These are phyloP conservation scores for Cutaneotrichosporon dermatis DNA, from an alignment of 1,284 basidiomycete species.

Conservation along the genomic window DNA sequence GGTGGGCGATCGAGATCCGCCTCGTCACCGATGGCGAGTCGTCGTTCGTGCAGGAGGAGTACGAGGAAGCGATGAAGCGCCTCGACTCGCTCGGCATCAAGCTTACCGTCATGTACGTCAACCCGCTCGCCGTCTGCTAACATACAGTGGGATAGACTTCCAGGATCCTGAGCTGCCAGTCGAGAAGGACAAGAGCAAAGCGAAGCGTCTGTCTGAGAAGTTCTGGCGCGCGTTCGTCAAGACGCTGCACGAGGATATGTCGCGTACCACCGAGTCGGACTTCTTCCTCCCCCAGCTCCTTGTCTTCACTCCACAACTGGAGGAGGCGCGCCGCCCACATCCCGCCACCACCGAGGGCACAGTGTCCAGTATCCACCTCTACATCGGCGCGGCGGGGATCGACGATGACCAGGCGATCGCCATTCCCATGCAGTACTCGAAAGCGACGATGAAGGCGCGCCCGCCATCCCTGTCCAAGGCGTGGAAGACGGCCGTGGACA, in stretches of 20 bases:
- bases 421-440: slow-evolving; percentile 71
- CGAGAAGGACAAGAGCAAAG: slow-evolving; percentile 36
- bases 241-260: slow-evolving; percentile 51
- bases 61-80: slow-evolving; percentile 62
- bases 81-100: slow-evolving; percentile 60
- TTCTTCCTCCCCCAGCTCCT: slow-evolving; percentile 57
- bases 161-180: slow-evolving; percentile 25
- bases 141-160: slow-evolving; percentile 37
- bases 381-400: slow-evolving; percentile 67
- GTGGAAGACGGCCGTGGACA: slow-evolving; percentile 50
- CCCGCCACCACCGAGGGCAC: slow-evolving; percentile 65
- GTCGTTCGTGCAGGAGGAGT: slow-evolving; percentile 54
- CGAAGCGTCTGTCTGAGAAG: slow-evolving; percentile 64
- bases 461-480: slow-evolving; percentile 82
- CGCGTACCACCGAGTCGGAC: slow-evolving; percentile 46
- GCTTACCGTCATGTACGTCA: slow-evolving; percentile 56
- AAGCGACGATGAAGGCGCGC: slow-evolving; percentile 69
- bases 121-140: neutral
- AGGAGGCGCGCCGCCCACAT: slow-evolving; percentile 64
- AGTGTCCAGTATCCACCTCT: slow-evolving; percentile 60
- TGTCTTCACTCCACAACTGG: slow-evolving; percentile 65
- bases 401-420: slow-evolving; percentile 66
- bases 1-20: slow-evolving; percentile 76
- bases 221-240: slow-evolving; percentile 59
- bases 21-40: slow-evolving; percentile 69